A percentile compares a stretch with the other conserved stretches of the same genome.
phyloP scores from a whole-genome alignment of 164 flowering plant species.

The Hamamelis virginiana region DNA sequence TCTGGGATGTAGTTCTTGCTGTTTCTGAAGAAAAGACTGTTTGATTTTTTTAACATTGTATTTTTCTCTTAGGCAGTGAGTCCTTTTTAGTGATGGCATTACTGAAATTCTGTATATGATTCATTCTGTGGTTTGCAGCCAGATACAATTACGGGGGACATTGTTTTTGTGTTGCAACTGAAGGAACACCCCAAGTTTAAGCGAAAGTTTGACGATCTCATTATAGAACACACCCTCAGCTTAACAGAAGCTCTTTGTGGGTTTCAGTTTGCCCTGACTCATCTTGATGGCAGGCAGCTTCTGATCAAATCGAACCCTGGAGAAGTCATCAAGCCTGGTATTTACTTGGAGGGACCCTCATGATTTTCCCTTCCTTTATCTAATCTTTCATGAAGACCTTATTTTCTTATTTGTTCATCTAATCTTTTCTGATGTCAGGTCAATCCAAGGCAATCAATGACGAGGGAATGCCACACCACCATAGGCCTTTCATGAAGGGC shows the following conservation, averaged over 20 bases:
- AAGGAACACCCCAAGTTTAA: constrained; percentile 57
- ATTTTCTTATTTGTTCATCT: background rate
- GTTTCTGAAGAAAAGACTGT: background rate
- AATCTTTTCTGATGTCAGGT: constrained; percentile 28
- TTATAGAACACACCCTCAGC: constrained; percentile 43
- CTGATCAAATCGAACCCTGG: constrained; percentile 58
- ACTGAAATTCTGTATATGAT: background rate
- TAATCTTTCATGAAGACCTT: background rate
- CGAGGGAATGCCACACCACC: constrained; percentile 69
- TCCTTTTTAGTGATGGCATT: background rate
- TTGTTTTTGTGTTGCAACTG: constrained; percentile 50
- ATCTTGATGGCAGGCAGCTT: constrained; percentile 57
- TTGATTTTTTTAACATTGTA: background rate
- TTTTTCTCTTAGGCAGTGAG: background rate
- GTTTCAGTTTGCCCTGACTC: constrained; percentile 51
- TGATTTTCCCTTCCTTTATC: background rate
- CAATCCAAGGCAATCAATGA: constrained; percentile 63
- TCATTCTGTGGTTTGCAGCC: constrained; percentile 40
- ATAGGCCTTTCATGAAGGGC: constrained; percentile 71
- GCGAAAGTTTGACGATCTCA: constrained; percentile 46
- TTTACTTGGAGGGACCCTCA: background rate
- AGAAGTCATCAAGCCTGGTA: constrained; percentile 56
- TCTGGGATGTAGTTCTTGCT: background rate
- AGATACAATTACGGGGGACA: constrained; percentile 54
- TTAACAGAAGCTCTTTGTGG: constrained; percentile 61